Evolutionary conservation across 352 stramenopile species (phyloP), one percentile per base, ranked within the genome.

Genomic region (Globisporangium nodosum): DNA sequence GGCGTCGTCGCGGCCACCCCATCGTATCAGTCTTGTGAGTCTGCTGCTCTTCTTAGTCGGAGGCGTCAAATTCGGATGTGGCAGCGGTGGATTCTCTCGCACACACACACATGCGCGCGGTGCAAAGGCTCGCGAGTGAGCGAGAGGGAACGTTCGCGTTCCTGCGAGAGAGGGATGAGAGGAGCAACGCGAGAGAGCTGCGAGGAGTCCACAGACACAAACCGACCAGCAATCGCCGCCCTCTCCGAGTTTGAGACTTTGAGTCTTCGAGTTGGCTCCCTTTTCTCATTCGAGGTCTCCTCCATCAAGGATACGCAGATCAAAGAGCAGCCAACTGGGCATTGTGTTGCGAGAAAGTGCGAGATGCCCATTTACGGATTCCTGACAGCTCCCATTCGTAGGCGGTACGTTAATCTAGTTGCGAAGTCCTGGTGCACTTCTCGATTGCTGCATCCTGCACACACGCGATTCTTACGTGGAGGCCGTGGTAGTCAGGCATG

Each of bases 1-100:
- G 59, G 46, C 59, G 53, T 52, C 59, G 47, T 54, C 59, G 59
- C 21, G 59, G 45, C 59, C 59, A 60, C 39, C 59, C 59, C 59
- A 65, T 65, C 15, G 9, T 63, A 9, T 5, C 18, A 11, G 15
- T 37, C 6, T 46, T 24, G n/a, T 54, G n/a, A 39, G 54, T n/a
- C n/a, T 16, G 48, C 48, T 31, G 12, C 43, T 16, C 33, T 43
- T 43, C 37, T 43, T 43, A 43, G 37, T 16, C 37, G 30, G 30
- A 54, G 49, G 49, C 20, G 39, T 56, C 57, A 16, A 58, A 63
- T 63, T 56, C 31, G 49, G 49, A 53, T 58, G 42, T 63, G 57
- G 9, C 12, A 9, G 9, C 5, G 37, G 37, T 56, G 47, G 56
- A 61, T 61, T 51, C 54, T 54, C 12, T 33, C 47, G 20, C 33